Percentiles rank a stretch among this genome's conserved stretches.
Conservation (phyloP, 148 eudicot species). For the Fagopyrum homotropicum region DNA sequence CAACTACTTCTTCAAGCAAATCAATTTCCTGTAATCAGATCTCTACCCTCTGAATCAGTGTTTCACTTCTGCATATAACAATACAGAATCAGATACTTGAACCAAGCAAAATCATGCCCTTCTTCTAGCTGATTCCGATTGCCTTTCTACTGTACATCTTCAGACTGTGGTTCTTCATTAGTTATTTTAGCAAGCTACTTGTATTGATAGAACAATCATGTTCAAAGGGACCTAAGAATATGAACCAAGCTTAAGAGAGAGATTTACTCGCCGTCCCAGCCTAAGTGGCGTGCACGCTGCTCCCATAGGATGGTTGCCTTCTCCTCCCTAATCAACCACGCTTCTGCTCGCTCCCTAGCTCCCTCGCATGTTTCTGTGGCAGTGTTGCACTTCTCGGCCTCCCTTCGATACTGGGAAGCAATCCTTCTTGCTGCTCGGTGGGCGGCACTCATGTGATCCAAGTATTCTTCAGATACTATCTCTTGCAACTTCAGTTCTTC, state of each 20-base stretch:
- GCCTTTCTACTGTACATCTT: slow-evolving; percentile 6
- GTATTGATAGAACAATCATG: background rate
- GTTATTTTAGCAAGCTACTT: slow-evolving; percentile 1
- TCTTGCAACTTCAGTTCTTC: slow-evolving; percentile 53
- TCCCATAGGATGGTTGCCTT: slow-evolving; percentile 48
- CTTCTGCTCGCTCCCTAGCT: slow-evolving; percentile 49
- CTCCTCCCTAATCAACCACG: slow-evolving; percentile 31
- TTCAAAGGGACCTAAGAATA: slow-evolving; percentile 4
- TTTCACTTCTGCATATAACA: background rate
- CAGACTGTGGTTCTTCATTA: slow-evolving; percentile 6
- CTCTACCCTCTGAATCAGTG: background rate
- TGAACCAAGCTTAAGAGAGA: no score
- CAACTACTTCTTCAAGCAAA: background rate
- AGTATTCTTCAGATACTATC: slow-evolving; percentile 32
- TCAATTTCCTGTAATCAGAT: background rate
- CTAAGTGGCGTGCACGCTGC: slow-evolving; percentile 42
- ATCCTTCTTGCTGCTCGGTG: slow-evolving; percentile 47
- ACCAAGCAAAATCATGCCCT: background rate
- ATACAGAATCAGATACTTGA: background rate
- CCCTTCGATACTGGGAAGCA: slow-evolving; percentile 52
- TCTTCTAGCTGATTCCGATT: background rate
- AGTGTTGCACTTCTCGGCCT: slow-evolving; percentile 58
- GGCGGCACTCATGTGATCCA: slow-evolving; percentile 48
- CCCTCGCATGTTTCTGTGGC: slow-evolving; percentile 60
- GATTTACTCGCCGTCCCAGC: slow-evolving; percentile 36